Conservation (phyloP, 2,329 filamentous ascomycete species). For the Pseudonectria foliicola region DNA sequence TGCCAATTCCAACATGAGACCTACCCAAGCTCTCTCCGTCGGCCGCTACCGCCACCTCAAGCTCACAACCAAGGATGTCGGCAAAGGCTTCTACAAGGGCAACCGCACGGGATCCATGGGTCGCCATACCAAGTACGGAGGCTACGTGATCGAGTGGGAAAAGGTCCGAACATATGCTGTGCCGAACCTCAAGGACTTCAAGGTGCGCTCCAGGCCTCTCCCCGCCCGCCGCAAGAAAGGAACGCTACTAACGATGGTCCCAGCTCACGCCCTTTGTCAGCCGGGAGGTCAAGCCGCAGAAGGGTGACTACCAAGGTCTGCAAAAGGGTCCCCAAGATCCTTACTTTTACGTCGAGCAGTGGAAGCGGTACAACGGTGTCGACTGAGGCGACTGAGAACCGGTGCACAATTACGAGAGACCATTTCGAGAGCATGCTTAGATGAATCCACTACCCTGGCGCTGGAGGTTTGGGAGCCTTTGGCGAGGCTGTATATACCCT, state of each 20-base stretch:
- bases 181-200: constrained; percentile 63
- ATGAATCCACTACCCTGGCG: constrained; percentile 2
- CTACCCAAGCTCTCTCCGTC: constrained; percentile 59
- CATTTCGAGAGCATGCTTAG: constrained; percentile 3
- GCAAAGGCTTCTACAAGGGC: constrained; percentile 96
- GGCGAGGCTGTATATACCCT: constrained; percentile 23
- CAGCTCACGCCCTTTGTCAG: constrained; percentile 78
- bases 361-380: constrained; percentile 61
- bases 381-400: constrained; percentile 33
- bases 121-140: constrained; percentile 72
- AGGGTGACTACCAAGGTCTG: constrained; percentile 47
- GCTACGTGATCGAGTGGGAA: constrained; percentile 73
- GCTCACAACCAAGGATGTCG: constrained; percentile 88
- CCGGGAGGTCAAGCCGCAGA: constrained; percentile 44
- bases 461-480: constrained; percentile 10
- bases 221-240: background rate
- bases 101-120: constrained; percentile 85
- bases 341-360: constrained; percentile 54
- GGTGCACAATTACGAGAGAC: constrained; percentile 1
- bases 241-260: constrained; percentile 10
- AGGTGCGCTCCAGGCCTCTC: constrained; percentile 43
- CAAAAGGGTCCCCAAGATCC: constrained; percentile 52
- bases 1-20: constrained; percentile 46
- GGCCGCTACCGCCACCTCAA: constrained; percentile 65
- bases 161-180: constrained; percentile 90